Base-by-base conservation (phyloP, 2,329 filamentous ascomycete species). In the Colletotrichum spaethianum region DNA sequence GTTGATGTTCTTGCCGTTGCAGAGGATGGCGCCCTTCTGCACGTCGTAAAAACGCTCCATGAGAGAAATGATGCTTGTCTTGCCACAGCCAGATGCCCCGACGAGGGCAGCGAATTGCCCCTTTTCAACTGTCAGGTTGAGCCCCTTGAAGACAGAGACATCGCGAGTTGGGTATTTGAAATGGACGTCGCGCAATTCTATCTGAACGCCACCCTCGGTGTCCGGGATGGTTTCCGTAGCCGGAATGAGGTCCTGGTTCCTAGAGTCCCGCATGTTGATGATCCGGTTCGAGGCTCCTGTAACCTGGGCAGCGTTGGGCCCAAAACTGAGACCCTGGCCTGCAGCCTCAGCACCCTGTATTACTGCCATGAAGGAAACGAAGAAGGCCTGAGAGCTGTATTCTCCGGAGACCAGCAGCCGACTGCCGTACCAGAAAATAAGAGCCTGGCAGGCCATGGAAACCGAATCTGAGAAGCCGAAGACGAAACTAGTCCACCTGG, bases 71-170 rank as follows among this genome's bases (percentile, higher is more conserved):
- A 94, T 90, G 20, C 90, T 94, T 0, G 91, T 93, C 82, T 95
- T 94, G 44, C 92, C 92, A 70, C 91, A 93, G 0, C 92, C 92
- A 1, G 90, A 92, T 0, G 92, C 87, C 1, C 93, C 92, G 6
- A 94, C 92, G 1, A 94, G 84, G 1, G 91, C 92, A 0, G 89
- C 91, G 76, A 93, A 94, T 77, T 93, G 90, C 5, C 92, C 92
- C 75, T 90, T 91, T 74, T 90, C 84, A 63, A 94, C 89, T 7
- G 86, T 89, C 71, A 95, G 82, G 76, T 87, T 91, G 68, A 95
- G 81, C 1, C 88, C 87, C 63, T 83, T 86, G 80, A 92, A 91
- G 40, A 92, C 86, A 28, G 86, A 84, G 3, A 86, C 81, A 67
- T 89, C 84, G 57, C 90, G 85, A 0, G 87, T 88, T 0, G 90